Evolutionary conservation across 2,329 filamentous ascomycete species (phyloP).

Genomic region (Paecilomyces niveus): DNA sequence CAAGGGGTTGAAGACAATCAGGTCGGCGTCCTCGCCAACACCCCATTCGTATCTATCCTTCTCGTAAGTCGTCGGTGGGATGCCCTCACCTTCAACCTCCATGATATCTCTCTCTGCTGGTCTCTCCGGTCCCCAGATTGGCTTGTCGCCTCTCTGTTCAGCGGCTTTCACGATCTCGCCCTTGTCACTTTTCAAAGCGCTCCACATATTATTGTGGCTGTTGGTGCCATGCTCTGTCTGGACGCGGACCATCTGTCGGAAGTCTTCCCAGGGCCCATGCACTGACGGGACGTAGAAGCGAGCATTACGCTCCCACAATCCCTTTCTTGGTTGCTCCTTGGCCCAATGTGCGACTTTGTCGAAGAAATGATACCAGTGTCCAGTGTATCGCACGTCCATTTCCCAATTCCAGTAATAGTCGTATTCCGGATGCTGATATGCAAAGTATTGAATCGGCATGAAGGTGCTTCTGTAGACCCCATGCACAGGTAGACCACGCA

Average conservation of each 20-base stretch:
- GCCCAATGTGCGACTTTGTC: slow-evolving; percentile 64
- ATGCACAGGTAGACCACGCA: slow-evolving; percentile 68
- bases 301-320: slow-evolving; percentile 71
- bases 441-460: slow-evolving; percentile 94
- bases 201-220: slow-evolving; percentile 62
- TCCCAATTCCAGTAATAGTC: slow-evolving; percentile 86
- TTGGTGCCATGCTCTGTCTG: slow-evolving; percentile 65
- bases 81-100: slow-evolving; percentile 63
- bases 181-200: slow-evolving; percentile 30
- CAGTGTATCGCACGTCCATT: slow-evolving; percentile 70
- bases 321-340: slow-evolving; percentile 66
- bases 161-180: slow-evolving; percentile 18
- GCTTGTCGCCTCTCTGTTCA: slow-evolving; percentile 45
- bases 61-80: slow-evolving; percentile 64
- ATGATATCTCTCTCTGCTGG: slow-evolving; percentile 64
- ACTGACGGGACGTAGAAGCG: slow-evolving; percentile 71
- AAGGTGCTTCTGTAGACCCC: slow-evolving; percentile 88
- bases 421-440: slow-evolving; percentile 70
- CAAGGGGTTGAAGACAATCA: slow-evolving; percentile 85
- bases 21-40: slow-evolving; percentile 80
- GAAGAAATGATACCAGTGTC: slow-evolving; percentile 75
- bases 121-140: slow-evolving; percentile 78
- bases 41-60: slow-evolving; percentile 82
- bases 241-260: slow-evolving; percentile 67
- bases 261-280: slow-evolving; percentile 74